Base-by-base conservation (phyloP, 345 rosid genomes). In the Hibiscus trionum region DNA sequence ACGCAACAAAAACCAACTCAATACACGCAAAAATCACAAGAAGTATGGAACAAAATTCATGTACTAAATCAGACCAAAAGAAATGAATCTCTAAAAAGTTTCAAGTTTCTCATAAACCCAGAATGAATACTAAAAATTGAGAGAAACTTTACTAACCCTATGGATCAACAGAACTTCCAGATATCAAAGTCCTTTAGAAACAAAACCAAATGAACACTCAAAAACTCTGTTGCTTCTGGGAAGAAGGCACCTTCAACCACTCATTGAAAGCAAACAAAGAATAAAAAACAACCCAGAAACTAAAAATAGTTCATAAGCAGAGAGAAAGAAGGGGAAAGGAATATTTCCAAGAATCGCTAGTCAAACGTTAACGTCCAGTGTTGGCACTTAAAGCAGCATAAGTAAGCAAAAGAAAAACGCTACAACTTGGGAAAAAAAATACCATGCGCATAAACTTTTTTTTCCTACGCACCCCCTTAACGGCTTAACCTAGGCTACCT, bases 391-490 rank as follows among this genome's bases (percentile, higher is more conserved):
- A 72, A 77, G 75, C 26, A 53, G 37, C 61, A 69, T 59, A 65
- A 47, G 50, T 7, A 44, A 39, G 58, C 69, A 49, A 31, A 52
- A 17, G 27, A 44, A 49, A 70, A 52, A 52, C 21, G 57, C 57
- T 52, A 52, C 21, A 52, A n/a, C 57, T n/a, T 52, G 19, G 21
- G 57, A 7, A 7, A 61, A 61, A 16, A 73, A 46, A 67, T 63
- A 21, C 24, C 24, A 69, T 52, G 78, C 78, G 76, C 77, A 61
- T 75, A 52, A 64, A 19, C 31, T 21, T 21, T 72, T 72, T 71
- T 73, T 79, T 59, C 80, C 76, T 77, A 61, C 79, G 84, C 80
- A 69, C 64, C 21, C n/a, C 69, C 67, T 71, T 68, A 29, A 67
- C 63, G 21, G 21, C 21, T 21, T 21, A 21, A 21, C 24, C 24